These are phyloP conservation scores for Pseudophaeomoniella oleicola DNA, from an alignment of 2,329 filamentous ascomycete species.

Conservation along the genomic window DNA sequence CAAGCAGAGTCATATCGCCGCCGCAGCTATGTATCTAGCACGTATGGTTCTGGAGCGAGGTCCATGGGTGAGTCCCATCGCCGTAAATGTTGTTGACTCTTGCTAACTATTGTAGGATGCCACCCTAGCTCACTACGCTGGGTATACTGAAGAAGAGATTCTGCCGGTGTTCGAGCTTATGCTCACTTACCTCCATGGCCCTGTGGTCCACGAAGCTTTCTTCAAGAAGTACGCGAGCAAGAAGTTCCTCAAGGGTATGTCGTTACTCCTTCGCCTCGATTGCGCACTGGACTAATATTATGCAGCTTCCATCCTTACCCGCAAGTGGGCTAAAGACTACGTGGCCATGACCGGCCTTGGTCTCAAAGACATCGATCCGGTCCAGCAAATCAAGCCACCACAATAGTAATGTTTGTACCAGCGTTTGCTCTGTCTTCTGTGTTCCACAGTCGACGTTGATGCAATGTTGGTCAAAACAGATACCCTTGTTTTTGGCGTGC, in stretches of 20 bases:
- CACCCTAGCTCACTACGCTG: conserved; percentile 78
- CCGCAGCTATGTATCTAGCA: conserved; percentile 87
- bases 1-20: conserved; percentile 78
- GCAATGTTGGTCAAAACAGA: neutral
- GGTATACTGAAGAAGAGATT: conserved; percentile 86
- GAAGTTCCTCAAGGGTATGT: conserved; percentile 92
- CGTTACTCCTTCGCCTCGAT: neutral
- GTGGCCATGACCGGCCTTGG: neutral
- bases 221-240: conserved; percentile 99
- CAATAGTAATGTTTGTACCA: neutral
- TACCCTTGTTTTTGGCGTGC: neutral
- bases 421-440: neutral
- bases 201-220: conserved; percentile 88
- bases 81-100: neutral
- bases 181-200: conserved; percentile 88
- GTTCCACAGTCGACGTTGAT: neutral
- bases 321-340: conserved; percentile 85
- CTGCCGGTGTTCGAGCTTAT: conserved; percentile 84
- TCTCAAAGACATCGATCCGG: conserved; percentile 1
- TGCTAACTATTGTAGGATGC: conserved; percentile 45
- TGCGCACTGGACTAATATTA: conserved; percentile 11
- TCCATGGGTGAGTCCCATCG: conserved; percentile 56
- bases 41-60: conserved; percentile 82
- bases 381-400: neutral
- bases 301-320: conserved; percentile 74